These are phyloP conservation scores for Paxillus rubicundulus DNA, from an alignment of 768 basidiomycete species.

Conservation along the genomic window DNA sequence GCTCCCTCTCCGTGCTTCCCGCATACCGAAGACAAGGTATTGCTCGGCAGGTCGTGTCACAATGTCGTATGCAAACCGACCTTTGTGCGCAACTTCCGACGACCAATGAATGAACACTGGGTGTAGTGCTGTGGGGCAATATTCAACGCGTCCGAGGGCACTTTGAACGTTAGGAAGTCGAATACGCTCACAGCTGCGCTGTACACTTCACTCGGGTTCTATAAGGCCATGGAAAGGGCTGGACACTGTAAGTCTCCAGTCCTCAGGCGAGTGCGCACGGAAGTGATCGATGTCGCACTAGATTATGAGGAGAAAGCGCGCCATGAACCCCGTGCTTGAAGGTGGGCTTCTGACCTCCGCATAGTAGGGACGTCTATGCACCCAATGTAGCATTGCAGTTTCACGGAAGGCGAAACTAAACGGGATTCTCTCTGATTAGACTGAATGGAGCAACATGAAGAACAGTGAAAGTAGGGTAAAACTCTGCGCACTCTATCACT, in stretches of 20 bases:
- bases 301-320: constrained; percentile 3
- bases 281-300: neutral
- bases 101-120: neutral
- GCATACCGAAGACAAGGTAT: constrained; percentile 6
- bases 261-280: neutral
- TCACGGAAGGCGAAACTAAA: neutral
- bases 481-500: neutral
- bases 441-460: too few relatives aligned
- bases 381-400: neutral
- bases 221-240: neutral
- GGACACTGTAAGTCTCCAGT: neutral
- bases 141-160: constrained; percentile 5
- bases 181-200: constrained; percentile 10
- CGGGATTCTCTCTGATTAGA: too few relatives aligned
- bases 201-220: constrained; percentile 5
- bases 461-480: neutral
- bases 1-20: constrained; percentile 4
- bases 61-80: constrained; percentile 1
- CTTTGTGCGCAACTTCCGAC: neutral
- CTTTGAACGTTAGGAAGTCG: constrained; percentile 6
- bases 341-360: neutral
- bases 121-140: neutral
- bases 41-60: constrained; percentile 2
- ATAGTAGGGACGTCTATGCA: neutral
- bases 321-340: constrained; percentile 1